Base-by-base conservation (phyloP, 2,329 filamentous ascomycete species). In the Aureobasidium subglaciale region DNA sequence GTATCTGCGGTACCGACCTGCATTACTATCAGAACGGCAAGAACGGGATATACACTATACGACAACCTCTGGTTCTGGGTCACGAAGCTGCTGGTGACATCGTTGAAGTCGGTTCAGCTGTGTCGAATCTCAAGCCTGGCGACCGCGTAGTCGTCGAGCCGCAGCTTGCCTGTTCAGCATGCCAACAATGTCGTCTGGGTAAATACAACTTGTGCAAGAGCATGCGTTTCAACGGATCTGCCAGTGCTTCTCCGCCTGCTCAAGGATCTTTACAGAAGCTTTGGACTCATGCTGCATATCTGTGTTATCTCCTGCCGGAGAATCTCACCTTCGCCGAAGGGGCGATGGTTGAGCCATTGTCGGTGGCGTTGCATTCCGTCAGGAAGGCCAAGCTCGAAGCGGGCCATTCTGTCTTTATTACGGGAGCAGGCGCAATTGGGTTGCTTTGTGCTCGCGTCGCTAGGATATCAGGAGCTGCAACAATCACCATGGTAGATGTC, bases 321-420 rank as follows among this genome's bases (percentile, higher is more conserved):
- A 62, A 58, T 1, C 61, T 76, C 11, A 66, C 63, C 5, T 70
- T 73, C 35, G 65, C 72, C 29, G 75, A 77, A 53, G 74, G 72
- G 0, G 71, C 71, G 0, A 65, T 79, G 5, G 68, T 78, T 9
- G 77, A 79, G 64, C 76, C 77, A 6, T 63, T 78, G 9, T 69
- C 70, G 15, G 73, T 78, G 3, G 76, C 75, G 2, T 68, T 79
- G 1, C 74, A 77, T 25, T 68, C 70, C 0, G 68, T 75, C 7
- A 66, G 75, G 18, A 66, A 70, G 5, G 68, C 70, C 1, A 68
- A 65, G 1, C 58, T 78, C 2, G 63, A 64, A 20, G 63, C 74
- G 0, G 75, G 75, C 0, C 64, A 75, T 48, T 62, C 66, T 9
- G 59, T 74, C 5, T 60, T 71, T 58, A 68, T 71, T 48, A 63